Percentiles rank a stretch among this genome's conserved stretches.
Conservation (phyloP, 2,329 filamentous ascomycete species). For the Cordyceps farinosa region DNA sequence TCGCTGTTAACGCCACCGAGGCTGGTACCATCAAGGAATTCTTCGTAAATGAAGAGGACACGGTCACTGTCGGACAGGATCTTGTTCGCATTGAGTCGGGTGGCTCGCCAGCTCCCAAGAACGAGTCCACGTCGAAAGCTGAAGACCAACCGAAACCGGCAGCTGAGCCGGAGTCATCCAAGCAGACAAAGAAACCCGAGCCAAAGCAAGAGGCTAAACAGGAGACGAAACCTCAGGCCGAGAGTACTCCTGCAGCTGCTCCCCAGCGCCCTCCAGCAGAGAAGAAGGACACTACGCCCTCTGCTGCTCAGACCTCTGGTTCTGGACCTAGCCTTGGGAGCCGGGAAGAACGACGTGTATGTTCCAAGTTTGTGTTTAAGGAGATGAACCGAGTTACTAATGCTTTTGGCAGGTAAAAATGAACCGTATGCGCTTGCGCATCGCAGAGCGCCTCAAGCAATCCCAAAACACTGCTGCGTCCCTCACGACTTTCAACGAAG, state of each 20-base stretch:
- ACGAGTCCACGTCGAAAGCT: conserved; percentile 38
- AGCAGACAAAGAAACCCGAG: conserved; percentile 27
- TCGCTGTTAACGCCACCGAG: conserved; percentile 90
- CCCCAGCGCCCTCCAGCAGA: conserved; percentile 12
- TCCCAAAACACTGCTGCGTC: conserved; percentile 98
- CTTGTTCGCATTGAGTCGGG: conserved; percentile 82
- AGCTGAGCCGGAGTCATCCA: conserved; percentile 20
- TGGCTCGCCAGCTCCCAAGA: conserved; percentile 43
- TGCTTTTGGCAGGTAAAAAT: conserved; percentile 75
- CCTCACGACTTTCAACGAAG: conserved; percentile 97
- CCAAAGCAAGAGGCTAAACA: conserved; percentile 27
- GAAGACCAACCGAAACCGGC: conserved; percentile 25
- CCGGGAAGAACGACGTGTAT: conserved; percentile 83
- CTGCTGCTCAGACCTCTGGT: conserved; percentile 8
- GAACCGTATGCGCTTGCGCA: conserved; percentile 98
- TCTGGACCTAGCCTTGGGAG: conserved; percentile 53
- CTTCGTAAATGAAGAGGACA: conserved; percentile 89
- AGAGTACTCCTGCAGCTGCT: conserved; percentile 14
- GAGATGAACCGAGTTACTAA: neutral
- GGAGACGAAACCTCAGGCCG: conserved; percentile 31
- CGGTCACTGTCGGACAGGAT: conserved; percentile 90
- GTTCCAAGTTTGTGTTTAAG: conserved; percentile 31
- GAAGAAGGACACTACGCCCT: conserved; percentile 28
- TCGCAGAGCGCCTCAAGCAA: conserved; percentile 96
- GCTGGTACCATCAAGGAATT: conserved; percentile 90